Conservation (phyloP, 371 early-diverging fungal genomes). For the Capillidium heterosporum region DNA sequence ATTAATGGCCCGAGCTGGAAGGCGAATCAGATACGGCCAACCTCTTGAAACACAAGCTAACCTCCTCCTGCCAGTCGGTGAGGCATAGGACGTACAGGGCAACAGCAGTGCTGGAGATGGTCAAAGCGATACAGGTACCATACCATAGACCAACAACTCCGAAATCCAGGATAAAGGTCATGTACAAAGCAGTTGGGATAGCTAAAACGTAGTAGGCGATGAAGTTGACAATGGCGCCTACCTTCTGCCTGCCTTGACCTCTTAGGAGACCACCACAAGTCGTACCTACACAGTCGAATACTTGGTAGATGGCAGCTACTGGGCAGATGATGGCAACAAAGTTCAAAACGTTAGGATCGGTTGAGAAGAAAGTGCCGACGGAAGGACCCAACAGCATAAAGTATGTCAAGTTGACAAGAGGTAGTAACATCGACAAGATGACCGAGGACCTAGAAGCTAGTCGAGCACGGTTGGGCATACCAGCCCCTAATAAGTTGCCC, state of each 20-base stretch:
- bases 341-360: slow-evolving; percentile 41
- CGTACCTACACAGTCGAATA: slow-evolving; percentile 3
- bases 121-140: slow-evolving; percentile 1
- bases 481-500: slow-evolving; percentile 45
- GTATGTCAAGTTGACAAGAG: slow-evolving; percentile 16
- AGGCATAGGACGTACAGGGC: background rate
- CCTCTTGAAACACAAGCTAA: background rate
- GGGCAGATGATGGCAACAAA: slow-evolving; percentile 55
- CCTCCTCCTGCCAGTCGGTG: background rate
- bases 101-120: background rate
- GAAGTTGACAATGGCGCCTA: slow-evolving; percentile 5
- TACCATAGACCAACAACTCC: background rate
- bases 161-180: background rate
- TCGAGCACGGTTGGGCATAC: slow-evolving; percentile 13
- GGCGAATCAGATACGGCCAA: background rate
- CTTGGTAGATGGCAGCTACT: slow-evolving; percentile 59
- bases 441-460: slow-evolving; percentile 18
- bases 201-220: background rate
- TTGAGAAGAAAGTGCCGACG: slow-evolving; percentile 33
- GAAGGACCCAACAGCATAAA: slow-evolving; percentile 14
- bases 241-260: slow-evolving; percentile 2
- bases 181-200: background rate
- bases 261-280: background rate
- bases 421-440: slow-evolving; percentile 21
- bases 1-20: too few relatives aligned